phyloP scores from a whole-genome alignment of 1,284 basidiomycete genomes.

The Boletus mariae region DNA sequence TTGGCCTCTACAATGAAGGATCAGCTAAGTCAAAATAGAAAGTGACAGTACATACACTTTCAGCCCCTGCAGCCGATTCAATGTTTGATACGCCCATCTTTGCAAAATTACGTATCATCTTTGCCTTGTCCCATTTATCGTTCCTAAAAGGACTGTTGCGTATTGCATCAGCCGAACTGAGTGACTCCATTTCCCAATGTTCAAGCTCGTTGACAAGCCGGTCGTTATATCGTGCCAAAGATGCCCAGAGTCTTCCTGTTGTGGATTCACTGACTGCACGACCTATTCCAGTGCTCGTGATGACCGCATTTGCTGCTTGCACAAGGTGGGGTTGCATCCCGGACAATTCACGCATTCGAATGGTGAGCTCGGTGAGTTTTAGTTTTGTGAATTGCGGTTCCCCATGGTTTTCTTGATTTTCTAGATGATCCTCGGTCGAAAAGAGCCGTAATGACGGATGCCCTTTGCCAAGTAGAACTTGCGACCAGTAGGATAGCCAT shows the following conservation, averaged over 20 bases:
- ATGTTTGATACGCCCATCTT: slow-evolving; percentile 44
- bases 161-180: slow-evolving; percentile 36
- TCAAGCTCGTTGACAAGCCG: slow-evolving; percentile 59
- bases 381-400: slow-evolving; percentile 29
- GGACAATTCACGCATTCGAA: slow-evolving; percentile 58
- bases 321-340: slow-evolving; percentile 49
- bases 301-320: slow-evolving; percentile 51
- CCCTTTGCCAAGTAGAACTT: slow-evolving; percentile 53
- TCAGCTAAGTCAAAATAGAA: not conserved
- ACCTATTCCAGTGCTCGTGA: slow-evolving; percentile 40
- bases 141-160: slow-evolving; percentile 44
- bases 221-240: slow-evolving; percentile 76
- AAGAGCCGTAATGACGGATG: slow-evolving; percentile 47
- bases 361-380: slow-evolving; percentile 47
- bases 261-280: slow-evolving; percentile 33
- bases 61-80: slow-evolving; percentile 10
- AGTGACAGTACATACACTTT: slow-evolving; percentile 14
- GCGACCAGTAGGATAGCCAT: slow-evolving; percentile 72
- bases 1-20: slow-evolving; percentile 34
- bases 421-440: not conserved
- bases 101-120: slow-evolving; percentile 77
- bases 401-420: slow-evolving; percentile 8
- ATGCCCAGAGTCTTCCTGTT: slow-evolving; percentile 61
- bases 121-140: slow-evolving; percentile 63
- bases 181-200: slow-evolving; percentile 54